These are phyloP conservation scores for Acacia confusa DNA, from an alignment of 306 rosid species.

Conservation along the genomic window DNA sequence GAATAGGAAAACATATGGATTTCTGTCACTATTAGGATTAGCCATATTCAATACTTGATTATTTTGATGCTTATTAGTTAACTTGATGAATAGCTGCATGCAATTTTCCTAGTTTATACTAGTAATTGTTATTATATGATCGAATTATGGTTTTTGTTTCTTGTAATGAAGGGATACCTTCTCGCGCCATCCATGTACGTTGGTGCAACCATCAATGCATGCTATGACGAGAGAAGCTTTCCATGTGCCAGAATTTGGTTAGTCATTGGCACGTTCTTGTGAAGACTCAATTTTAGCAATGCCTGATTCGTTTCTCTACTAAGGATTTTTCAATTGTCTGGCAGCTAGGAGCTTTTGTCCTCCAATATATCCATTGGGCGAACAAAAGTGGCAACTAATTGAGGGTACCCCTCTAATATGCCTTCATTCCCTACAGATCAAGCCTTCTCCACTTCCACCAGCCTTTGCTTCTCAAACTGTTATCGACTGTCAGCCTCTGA, in stretches of 20 bases:
- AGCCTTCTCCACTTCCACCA: conserved; percentile 91
- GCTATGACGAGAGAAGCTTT: conserved; percentile 44
- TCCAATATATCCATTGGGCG: conserved; percentile 85
- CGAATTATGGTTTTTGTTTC: conserved; percentile 30
- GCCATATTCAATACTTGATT: conserved; percentile 17
- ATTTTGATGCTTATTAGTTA: conserved; percentile 23
- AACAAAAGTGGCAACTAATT: conserved; percentile 68
- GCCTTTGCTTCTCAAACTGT: conserved; percentile 86
- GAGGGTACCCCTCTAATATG: conserved; percentile 71
- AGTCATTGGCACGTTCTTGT: conserved; percentile 19
- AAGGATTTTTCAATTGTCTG: conserved; percentile 32
- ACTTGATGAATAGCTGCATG: background rate
- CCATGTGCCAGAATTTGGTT: conserved; percentile 75
- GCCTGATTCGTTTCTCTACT: conserved; percentile 15
- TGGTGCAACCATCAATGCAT: conserved; percentile 85
- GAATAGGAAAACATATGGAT: background rate
- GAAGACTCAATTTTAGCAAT: conserved; percentile 19
- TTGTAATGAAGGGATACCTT: conserved; percentile 76
- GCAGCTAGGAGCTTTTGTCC: conserved; percentile 86
- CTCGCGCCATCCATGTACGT: conserved; percentile 81
- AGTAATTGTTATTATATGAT: background rate
- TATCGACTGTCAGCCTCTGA: conserved; percentile 82
- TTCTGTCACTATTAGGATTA: conserved; percentile 3
- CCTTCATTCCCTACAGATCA: conserved; percentile 73
- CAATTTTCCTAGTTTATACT: background rate